Percentiles rank a stretch among this genome's conserved stretches.
phyloP scores from a whole-genome alignment of 768 basidiomycete species.

The Tricholoma bakamatsutake region DNA sequence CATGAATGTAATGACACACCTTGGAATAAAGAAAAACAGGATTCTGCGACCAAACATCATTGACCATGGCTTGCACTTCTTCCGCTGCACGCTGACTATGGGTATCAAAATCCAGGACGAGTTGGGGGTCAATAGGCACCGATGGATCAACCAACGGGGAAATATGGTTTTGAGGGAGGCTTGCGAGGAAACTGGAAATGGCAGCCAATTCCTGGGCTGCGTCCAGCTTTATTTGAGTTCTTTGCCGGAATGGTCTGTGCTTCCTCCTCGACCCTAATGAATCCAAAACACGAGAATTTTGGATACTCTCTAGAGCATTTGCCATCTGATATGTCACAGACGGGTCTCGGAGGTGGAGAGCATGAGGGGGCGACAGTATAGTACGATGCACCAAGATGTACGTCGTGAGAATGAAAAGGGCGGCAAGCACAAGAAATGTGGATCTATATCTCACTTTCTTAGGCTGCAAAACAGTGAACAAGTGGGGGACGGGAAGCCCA shows the following conservation, averaged over 20 bases:
- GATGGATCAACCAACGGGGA: slow-evolving; percentile 60
- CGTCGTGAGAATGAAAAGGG: slow-evolving; percentile 43
- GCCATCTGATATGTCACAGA: slow-evolving; percentile 28
- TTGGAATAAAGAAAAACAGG: slow-evolving; percentile 75
- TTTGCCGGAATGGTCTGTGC: slow-evolving; percentile 14
- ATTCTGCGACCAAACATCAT: slow-evolving; percentile 65
- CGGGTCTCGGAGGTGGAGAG: slow-evolving; percentile 25
- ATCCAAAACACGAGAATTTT: slow-evolving; percentile 26
- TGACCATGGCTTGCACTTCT: slow-evolving; percentile 54
- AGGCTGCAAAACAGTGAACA: slow-evolving; percentile 30
- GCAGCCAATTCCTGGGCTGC: slow-evolving; percentile 66
- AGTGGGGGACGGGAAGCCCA: slow-evolving; percentile 16
- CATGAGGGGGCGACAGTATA: slow-evolving; percentile 32
- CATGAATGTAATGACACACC: slow-evolving; percentile 28
- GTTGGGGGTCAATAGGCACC: slow-evolving; percentile 67
- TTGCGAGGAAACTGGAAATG: slow-evolving; percentile 65
- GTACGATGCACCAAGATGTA: slow-evolving; percentile 50
- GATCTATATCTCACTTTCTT: slow-evolving; percentile 48
- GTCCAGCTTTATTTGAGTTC: slow-evolving; percentile 42
- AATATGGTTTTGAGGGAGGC: slow-evolving; percentile 70
- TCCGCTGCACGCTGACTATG: slow-evolving; percentile 52
- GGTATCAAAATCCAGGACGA: slow-evolving; percentile 80
- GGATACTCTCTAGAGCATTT: slow-evolving; percentile 28
- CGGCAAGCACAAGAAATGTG: slow-evolving; percentile 47
- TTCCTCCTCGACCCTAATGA: slow-evolving; percentile 14